phyloP scores from a whole-genome alignment of 2,329 filamentous ascomycete species.

The Torrubiellomyces zombiae region DNA sequence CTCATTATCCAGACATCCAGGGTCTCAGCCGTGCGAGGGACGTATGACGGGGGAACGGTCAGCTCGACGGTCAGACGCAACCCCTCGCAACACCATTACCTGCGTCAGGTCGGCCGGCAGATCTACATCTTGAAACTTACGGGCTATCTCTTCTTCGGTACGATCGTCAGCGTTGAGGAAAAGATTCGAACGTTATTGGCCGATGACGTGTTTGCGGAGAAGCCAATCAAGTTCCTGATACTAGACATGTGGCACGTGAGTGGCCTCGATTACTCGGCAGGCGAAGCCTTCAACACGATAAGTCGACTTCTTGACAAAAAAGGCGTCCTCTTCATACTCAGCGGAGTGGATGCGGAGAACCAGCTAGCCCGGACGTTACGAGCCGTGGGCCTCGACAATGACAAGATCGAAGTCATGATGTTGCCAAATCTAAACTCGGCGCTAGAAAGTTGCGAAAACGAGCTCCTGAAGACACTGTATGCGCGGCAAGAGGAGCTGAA shows the following conservation, averaged over 20 bases:
- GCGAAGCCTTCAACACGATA: slow-evolving; percentile 86
- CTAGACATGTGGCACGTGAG: slow-evolving; percentile 81
- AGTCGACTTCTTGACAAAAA: slow-evolving; percentile 67
- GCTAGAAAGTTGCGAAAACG: slow-evolving; percentile 87
- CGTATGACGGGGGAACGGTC: slow-evolving; percentile 78
- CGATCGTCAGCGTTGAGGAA: slow-evolving; percentile 87
- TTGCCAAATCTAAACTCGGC: slow-evolving; percentile 87
- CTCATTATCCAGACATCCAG: slow-evolving; percentile 84
- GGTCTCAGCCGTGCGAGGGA: slow-evolving; percentile 74
- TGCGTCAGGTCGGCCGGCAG: slow-evolving; percentile 72
- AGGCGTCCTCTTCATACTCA: slow-evolving; percentile 66
- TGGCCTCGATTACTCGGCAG: slow-evolving; percentile 89
- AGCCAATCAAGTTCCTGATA: slow-evolving; percentile 77
- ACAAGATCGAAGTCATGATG: slow-evolving; percentile 58
- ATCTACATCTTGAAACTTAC: slow-evolving; percentile 83
- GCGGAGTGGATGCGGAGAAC: slow-evolving; percentile 60
- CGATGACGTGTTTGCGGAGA: slow-evolving; percentile 59
- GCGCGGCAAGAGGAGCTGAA: slow-evolving; percentile 46
- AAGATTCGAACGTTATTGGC: slow-evolving; percentile 69
- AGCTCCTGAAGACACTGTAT: slow-evolving; percentile 70
- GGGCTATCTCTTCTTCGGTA: slow-evolving; percentile 96
- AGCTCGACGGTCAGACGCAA: slow-evolving; percentile 87
- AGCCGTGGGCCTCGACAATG: slow-evolving; percentile 66
- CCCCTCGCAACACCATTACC: slow-evolving; percentile 71
- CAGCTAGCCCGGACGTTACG: slow-evolving; percentile 63